phyloP scores from a whole-genome alignment of 2,329 filamentous ascomycete species.

The Colletotrichum aenigma region DNA sequence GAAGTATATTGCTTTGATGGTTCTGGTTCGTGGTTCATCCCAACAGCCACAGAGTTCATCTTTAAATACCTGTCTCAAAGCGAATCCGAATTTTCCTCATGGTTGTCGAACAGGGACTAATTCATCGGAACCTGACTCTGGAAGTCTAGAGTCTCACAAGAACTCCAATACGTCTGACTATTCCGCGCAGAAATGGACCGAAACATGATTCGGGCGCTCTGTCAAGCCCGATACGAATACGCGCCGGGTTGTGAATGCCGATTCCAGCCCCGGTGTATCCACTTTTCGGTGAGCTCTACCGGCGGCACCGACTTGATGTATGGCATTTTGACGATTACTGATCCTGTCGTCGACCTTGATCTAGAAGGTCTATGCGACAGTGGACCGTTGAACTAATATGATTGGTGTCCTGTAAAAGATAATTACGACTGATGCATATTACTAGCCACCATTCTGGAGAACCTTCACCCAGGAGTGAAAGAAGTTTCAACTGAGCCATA shows the following conservation, averaged over 20 bases:
- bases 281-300: not conserved
- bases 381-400: not conserved
- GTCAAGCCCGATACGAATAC: not conserved
- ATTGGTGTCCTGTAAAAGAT: rapidly evolving
- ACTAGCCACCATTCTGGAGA: not conserved
- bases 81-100: not conserved
- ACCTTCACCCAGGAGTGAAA: not conserved
- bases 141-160: not conserved
- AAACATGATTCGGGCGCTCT: not conserved
- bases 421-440: not conserved
- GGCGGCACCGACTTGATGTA: not conserved
- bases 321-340: not conserved
- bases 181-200: not conserved
- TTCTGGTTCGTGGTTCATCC: not conserved
- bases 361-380: not conserved
- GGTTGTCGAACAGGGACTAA: rapidly evolving
- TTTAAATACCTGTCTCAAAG: not conserved
- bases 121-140: not conserved
- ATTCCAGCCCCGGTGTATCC: not conserved
- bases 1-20: rapidly evolving
- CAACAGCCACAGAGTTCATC: not conserved
- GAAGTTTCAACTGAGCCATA: not conserved
- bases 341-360: not conserved
- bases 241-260: not conserved
- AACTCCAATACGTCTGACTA: not conserved